Evolutionary conservation across 2,329 filamentous ascomycete species (phyloP), one percentile per base, ranked within the genome.

Genomic region (Xylaria sp.): DNA sequence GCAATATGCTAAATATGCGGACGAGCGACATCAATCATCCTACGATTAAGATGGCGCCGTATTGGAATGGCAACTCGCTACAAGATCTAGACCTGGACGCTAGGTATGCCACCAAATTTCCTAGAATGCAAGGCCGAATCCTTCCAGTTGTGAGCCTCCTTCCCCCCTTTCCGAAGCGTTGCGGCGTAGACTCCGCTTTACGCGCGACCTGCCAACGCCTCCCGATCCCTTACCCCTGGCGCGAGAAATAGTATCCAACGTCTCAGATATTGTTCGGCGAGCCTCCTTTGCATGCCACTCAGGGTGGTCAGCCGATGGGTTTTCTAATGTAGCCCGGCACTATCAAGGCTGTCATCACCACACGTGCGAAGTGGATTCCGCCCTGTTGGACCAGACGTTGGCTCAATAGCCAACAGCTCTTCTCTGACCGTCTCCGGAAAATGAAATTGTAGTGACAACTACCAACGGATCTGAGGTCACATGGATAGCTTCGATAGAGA

Each of bases 261-360:
- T 60, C 61, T 64, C 66, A 56, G 61, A 64, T 56, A 18, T 48
- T n/a, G 41, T 48, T 56, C 64, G 57, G 39, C 49, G 25, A 56
- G 48, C 41, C 31, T 33, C 56, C 13, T 48, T 20, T 25, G 39
- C 28, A 20, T 56, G n/a, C 56, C n/a, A 49, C 18, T 41, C 31
- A 41, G 23, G 28, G 41, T 52, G 31, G 33, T 33, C 33, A 66
- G 49, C 57, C 43, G 12, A 51, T 13, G 36, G 9, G 18, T 31
- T 48, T 18, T 28, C 31, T 51, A 46, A 31, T n/a, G 28, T 28
- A 39, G 23, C 10, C 10, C 18, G 23, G 23, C 52, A 39, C 48
- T 10, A 48, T 12, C 25, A 12, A 39, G 49, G 49, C 62, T 46
- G 13, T 36, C 12, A 33, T 18, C n/a, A 36, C 25, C 41, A 57